Base-by-base conservation (phyloP, 2,329 filamentous ascomycete genomes). In the Rasamsonia emersonii region DNA sequence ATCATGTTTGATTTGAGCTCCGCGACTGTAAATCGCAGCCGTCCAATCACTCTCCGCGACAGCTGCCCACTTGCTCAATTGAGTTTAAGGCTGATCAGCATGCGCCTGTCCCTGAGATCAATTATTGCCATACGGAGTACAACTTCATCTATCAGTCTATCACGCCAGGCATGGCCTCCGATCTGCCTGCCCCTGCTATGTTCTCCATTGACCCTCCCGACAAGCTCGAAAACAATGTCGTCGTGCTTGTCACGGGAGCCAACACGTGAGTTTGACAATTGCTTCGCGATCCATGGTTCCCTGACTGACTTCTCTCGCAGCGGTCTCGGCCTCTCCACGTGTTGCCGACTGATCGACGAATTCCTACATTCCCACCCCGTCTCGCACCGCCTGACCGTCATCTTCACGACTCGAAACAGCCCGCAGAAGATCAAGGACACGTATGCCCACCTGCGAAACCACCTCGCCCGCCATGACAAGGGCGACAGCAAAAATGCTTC, bases 291-390 rank as follows among this genome's bases (percentile, higher is more conserved):
- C n/a, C n/a, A n/a, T n/a, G n/a, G n/a, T n/a, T n/a, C n/a, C n/a
- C n/a, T n/a, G n/a, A n/a, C n/a, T n/a, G n/a, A n/a, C n/a, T n/a
- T n/a, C n/a, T n/a, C n/a, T n/a, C n/a, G n/a, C 57, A 95, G 89
- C 54, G 89, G 89, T 39, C 77, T 95, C 26, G 89, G 89, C 26
- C 82, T 89, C 47, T 79, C 81, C 34, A 86, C 84, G 45, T 83
- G 82, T 54, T 77, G 82, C 51, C 83, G 86, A 39, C 70, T 94
- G 35, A 89, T 93, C 46, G 85, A 94, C 64, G 84, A 93, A 49
- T 95, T 94, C 65, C 75, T 93, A 38, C 64, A 68, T 37, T 75
- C 75, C 9, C 77, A 76, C 20, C 74, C 81, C 18, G 66, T 75
- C 29, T 67, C 69, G 18, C 72, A 83, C 36, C 76, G 81, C 49